phyloP scores from a whole-genome alignment of 192 early-diverging fungal genomes.

The Coemansia sp. region DNA sequence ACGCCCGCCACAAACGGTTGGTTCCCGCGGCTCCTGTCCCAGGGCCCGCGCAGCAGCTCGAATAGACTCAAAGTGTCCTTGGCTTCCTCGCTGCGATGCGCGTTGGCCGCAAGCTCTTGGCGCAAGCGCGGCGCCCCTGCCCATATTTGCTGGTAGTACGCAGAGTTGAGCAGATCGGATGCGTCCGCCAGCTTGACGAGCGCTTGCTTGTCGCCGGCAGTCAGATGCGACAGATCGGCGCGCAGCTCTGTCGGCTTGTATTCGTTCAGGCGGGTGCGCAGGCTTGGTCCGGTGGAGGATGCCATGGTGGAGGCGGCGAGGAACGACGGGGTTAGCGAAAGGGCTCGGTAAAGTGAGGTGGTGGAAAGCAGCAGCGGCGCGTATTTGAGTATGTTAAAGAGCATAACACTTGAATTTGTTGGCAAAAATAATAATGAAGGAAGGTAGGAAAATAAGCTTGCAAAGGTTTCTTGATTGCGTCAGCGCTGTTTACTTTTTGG shows the following conservation, averaged over 20 bases:
- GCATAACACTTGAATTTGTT: neutral
- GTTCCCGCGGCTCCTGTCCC: constrained; percentile 63
- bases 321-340: constrained; percentile 8
- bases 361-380: neutral
- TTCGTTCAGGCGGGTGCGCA: constrained; percentile 49
- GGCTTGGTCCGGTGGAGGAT: neutral
- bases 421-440: too few relatives aligned
- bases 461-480: too few relatives aligned
- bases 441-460: too few relatives aligned
- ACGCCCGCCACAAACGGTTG: constrained; percentile 58
- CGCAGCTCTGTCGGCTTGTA: constrained; percentile 60
- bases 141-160: constrained; percentile 73
- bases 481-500: too few relatives aligned
- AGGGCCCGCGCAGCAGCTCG: constrained; percentile 69
- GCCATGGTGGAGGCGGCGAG: constrained; percentile 3
- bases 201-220: constrained; percentile 61
- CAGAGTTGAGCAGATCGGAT: constrained; percentile 61
- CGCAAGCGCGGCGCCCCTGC: constrained; percentile 60
- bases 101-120: constrained; percentile 48
- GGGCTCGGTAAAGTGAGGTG: constrained; percentile 11
- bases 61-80: constrained; percentile 57
- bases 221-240: constrained; percentile 63
- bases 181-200: constrained; percentile 64
- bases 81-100: constrained; percentile 16
- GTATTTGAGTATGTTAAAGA: neutral